Conservation (phyloP, 2,329 filamentous ascomycete species). For the Colletotrichum liaoningense region DNA sequence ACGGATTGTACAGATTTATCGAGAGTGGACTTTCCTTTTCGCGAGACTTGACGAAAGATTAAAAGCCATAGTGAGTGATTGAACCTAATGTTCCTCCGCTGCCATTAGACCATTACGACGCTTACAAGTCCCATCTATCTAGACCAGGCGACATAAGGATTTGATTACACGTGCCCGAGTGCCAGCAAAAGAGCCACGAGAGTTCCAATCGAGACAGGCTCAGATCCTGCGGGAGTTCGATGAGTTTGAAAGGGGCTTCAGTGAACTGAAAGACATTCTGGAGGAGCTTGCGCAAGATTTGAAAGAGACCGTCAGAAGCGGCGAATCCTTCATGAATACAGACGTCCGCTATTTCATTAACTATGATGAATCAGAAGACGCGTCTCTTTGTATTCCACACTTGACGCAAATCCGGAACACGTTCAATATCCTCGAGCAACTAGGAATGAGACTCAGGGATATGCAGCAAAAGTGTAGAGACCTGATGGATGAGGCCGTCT, state of each 20-base stretch:
- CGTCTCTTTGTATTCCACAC: rapidly evolving
- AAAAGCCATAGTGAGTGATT: neutral
- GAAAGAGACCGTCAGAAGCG: neutral
- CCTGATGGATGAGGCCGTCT: neutral
- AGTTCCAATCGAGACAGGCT: no score
- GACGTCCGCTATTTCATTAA: conserved; percentile 6
- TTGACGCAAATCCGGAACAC: neutral
- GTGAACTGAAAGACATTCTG: rapidly evolving
- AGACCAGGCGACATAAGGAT: neutral
- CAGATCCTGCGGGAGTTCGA: neutral
- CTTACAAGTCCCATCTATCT: no score
- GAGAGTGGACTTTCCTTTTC: neutral
- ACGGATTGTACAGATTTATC: neutral
- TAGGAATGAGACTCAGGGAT: neutral
- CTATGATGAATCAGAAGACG: neutral
- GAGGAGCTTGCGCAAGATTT: neutral
- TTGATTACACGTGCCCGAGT: neutral
- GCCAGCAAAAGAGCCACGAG: no score
- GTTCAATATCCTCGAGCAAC: neutral
- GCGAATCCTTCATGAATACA: neutral
- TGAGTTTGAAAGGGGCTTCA: neutral
- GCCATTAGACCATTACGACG: no score
- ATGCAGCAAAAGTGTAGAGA: neutral
- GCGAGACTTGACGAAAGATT: neutral
- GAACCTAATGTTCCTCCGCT: neutral